Evolutionary conservation across 768 basidiomycete species (phyloP).

Genomic region (Mycena haematopus): DNA sequence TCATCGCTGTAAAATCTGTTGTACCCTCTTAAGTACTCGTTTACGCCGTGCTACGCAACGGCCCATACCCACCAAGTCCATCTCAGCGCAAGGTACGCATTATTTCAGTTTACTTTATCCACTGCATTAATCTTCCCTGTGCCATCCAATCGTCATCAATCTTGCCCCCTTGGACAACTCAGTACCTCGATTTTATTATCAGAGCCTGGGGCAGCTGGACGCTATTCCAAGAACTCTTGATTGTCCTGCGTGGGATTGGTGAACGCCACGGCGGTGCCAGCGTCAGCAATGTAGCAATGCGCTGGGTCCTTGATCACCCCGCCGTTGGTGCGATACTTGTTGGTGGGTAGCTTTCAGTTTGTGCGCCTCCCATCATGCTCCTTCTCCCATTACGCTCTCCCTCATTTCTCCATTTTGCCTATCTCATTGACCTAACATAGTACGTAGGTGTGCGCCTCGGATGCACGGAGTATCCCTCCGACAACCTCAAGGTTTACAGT

Average conservation of each 20-base stretch:
- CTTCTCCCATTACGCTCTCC: background rate
- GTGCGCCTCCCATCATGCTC: too few relatives aligned
- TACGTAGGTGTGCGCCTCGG: constrained; percentile 72
- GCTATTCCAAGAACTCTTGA: constrained; percentile 73
- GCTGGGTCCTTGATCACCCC: constrained; percentile 85
- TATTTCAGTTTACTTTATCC: background rate
- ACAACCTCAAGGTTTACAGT: constrained; percentile 68
- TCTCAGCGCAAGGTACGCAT: constrained; percentile 84
- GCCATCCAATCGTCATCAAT: background rate
- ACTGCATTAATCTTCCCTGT: too few relatives aligned
- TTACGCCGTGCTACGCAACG: too few relatives aligned
- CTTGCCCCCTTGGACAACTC: background rate
- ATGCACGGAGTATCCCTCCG: constrained; percentile 73
- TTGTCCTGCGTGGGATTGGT: constrained; percentile 64
- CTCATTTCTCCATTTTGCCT: background rate
- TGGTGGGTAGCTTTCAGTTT: constrained; percentile 49
- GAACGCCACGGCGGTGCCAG: constrained; percentile 68
- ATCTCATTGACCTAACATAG: background rate
- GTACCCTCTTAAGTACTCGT: too few relatives aligned
- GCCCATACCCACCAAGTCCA: too few relatives aligned
- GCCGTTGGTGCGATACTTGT: constrained; percentile 86
- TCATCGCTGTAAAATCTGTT: too few relatives aligned
- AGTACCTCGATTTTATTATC: constrained; percentile 87
- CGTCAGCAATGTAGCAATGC: constrained; percentile 81
- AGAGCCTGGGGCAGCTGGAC: constrained; percentile 82